A percentile compares a stretch with the other conserved stretches of the same genome.
phyloP scores from a whole-genome alignment of 495 filamentous ascomycete species.

The Penicillium crystallinum region DNA sequence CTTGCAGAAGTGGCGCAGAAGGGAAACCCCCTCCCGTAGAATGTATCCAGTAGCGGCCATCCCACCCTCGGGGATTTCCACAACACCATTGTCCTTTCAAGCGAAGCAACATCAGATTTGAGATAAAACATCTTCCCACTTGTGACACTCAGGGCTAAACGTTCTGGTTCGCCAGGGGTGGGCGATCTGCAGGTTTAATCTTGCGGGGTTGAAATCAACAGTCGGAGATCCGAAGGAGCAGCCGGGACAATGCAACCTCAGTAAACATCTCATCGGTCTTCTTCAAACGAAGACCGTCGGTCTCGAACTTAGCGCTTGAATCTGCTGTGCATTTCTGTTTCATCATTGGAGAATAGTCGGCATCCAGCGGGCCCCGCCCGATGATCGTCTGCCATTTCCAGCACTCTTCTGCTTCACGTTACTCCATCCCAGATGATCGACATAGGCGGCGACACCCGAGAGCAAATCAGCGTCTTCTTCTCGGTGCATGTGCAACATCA shows the following conservation, averaged over 20 bases:
- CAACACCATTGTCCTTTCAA: neutral
- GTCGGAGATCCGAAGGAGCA: constrained; percentile 18
- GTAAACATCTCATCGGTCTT: neutral
- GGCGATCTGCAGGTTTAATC: constrained; percentile 20
- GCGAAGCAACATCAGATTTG: neutral
- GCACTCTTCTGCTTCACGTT: neutral
- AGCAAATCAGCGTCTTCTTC: constrained; percentile 34
- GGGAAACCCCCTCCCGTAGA: neutral
- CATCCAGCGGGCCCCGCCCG: neutral
- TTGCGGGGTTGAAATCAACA: constrained; percentile 10
- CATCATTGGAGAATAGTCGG: neutral
- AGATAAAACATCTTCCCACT: neutral
- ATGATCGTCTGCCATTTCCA: neutral
- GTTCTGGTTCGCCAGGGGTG: neutral
- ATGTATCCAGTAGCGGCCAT: neutral
- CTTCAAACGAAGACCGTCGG: constrained; percentile 9
- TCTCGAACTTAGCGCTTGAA: neutral
- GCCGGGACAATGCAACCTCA: constrained; percentile 21
- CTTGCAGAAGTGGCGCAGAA: neutral
- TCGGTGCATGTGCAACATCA: constrained; percentile 32
- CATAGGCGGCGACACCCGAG: constrained; percentile 20
- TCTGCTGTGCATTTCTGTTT: neutral
- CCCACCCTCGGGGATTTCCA: neutral
- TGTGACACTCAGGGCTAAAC: neutral
- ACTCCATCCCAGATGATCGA: neutral